These are phyloP conservation scores for Yamadazyma takamatsuzukensis DNA, from an alignment of 805 yeast species.

Conservation along the genomic window DNA sequence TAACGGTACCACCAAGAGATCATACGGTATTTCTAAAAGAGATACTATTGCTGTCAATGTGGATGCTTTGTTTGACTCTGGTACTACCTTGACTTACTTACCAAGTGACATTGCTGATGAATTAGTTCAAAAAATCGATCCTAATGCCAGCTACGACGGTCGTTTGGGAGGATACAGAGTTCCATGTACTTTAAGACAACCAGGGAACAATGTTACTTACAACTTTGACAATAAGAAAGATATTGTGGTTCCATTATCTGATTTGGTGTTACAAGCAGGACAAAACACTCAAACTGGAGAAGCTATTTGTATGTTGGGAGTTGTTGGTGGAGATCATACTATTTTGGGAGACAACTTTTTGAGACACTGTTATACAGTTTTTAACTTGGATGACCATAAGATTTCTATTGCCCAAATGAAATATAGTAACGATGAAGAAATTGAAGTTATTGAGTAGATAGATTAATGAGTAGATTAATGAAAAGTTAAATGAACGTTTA, in stretches of 20 bases:
- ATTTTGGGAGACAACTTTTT: constrained; percentile 63
- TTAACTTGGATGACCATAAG: constrained; percentile 54
- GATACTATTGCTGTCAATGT: constrained; percentile 2
- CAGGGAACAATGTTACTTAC: constrained; percentile 8
- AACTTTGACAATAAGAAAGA: constrained; percentile 10
- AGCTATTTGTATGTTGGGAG: constrained; percentile 13
- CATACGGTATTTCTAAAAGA: constrained; percentile 2
- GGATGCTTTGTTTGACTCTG: constrained; percentile 17
- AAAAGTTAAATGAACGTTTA: no score
- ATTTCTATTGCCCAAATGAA: constrained; percentile 48
- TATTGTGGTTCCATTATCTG: constrained; percentile 13
- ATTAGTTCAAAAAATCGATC: constrained; percentile 8
- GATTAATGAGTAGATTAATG: no score
- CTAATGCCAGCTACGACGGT: constrained; percentile 8
- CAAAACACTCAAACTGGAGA: constrained; percentile 9
- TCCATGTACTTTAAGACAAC: constrained; percentile 10
- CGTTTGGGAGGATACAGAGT: constrained; percentile 13
- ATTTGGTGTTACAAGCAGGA: constrained; percentile 14
- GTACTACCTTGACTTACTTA: constrained; percentile 18
- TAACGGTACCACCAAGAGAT: constrained; percentile 6
- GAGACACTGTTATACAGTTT: constrained; percentile 60
- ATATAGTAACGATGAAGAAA: constrained; percentile 17
- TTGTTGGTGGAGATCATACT: constrained; percentile 5
- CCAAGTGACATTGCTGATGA: constrained; percentile 9
- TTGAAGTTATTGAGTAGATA: constrained; percentile 11